Percentiles rank a stretch among this genome's conserved stretches.
Evolutionary conservation across 441 rosid species (phyloP).

Genomic region (Melastoma candidum): DNA sequence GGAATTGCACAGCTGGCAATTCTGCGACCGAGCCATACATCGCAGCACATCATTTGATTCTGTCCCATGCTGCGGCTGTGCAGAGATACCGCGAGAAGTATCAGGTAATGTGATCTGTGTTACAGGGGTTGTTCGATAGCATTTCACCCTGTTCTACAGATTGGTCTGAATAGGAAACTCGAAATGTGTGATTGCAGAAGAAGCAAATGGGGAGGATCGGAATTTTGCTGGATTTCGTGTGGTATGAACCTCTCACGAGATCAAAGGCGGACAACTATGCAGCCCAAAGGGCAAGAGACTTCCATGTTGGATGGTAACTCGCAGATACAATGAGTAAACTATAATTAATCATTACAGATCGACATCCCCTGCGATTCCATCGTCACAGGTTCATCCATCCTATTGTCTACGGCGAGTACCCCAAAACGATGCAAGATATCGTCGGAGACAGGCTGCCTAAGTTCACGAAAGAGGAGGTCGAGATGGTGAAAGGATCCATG

Average conservation of each 20-base stretch:
- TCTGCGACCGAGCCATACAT: constrained; percentile 89
- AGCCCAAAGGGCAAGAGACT: constrained; percentile 95
- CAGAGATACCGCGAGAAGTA: constrained; percentile 72
- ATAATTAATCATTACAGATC: neutral
- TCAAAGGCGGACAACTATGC: constrained; percentile 75
- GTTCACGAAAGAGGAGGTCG: constrained; percentile 57
- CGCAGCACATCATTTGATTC: constrained; percentile 66
- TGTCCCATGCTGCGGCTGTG: constrained; percentile 72
- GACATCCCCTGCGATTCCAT: no score
- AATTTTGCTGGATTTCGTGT: constrained; percentile 78
- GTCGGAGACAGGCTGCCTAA: constrained; percentile 68
- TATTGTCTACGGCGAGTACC: constrained; percentile 80
- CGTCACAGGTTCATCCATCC: constrained; percentile 78
- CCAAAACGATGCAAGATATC: constrained; percentile 67
- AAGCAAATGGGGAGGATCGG: constrained; percentile 85
- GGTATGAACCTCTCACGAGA: constrained; percentile 93
- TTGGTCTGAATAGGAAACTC: neutral
- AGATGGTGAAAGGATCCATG: constrained; percentile 81
- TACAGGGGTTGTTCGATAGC: constrained; percentile 2
- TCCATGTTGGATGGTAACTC: constrained; percentile 82
- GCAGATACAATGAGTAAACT: neutral
- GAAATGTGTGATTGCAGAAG: constrained; percentile 26
- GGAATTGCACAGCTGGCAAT: constrained; percentile 69
- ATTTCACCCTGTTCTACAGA: neutral
- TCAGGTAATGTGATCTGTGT: constrained; percentile 27